A percentile compares a stretch with the other conserved stretches of the same genome.
Evolutionary conservation across 2,329 filamentous ascomycete genomes (phyloP).

Genomic region (Diaporthe sp.): DNA sequence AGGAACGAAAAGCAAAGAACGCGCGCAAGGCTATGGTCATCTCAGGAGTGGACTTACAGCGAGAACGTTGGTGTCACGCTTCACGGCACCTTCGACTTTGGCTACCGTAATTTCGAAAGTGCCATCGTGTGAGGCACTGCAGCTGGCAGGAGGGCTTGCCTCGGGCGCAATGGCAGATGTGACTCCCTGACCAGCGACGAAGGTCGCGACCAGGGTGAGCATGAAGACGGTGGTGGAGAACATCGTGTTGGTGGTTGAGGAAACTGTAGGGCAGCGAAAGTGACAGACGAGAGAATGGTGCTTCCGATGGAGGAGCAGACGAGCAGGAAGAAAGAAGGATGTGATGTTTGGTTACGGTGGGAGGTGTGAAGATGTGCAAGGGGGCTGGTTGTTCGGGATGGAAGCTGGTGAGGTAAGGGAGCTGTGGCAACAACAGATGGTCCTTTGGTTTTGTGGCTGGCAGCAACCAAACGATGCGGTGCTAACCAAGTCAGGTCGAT

Average conservation of each 20-base stretch:
- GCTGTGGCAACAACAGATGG: background rate
- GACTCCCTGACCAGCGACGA: conserved; percentile 55
- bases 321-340: background rate
- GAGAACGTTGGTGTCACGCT: conserved; percentile 43
- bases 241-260: conserved; percentile 40
- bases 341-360: background rate
- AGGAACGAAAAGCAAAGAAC: background rate
- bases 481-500: conserved; percentile 23
- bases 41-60: conserved; percentile 40
- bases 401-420: conserved; percentile 6
- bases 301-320: background rate
- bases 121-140: conserved; percentile 59
- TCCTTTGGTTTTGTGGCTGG: conserved; percentile 7
- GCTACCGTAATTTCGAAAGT: conserved; percentile 70
- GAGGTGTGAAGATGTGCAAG: background rate
- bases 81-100: conserved; percentile 47
- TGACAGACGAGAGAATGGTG: background rate
- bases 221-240: conserved; percentile 43
- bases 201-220: conserved; percentile 55
- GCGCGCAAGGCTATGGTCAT: background rate
- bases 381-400: conserved; percentile 1
- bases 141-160: conserved; percentile 60
- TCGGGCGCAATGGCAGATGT: conserved; percentile 55
- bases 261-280: background rate
- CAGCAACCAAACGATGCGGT: conserved; percentile 18